These are phyloP conservation scores for Phoma herbarum DNA, from an alignment of 2,329 filamentous ascomycete species.

Conservation along the genomic window DNA sequence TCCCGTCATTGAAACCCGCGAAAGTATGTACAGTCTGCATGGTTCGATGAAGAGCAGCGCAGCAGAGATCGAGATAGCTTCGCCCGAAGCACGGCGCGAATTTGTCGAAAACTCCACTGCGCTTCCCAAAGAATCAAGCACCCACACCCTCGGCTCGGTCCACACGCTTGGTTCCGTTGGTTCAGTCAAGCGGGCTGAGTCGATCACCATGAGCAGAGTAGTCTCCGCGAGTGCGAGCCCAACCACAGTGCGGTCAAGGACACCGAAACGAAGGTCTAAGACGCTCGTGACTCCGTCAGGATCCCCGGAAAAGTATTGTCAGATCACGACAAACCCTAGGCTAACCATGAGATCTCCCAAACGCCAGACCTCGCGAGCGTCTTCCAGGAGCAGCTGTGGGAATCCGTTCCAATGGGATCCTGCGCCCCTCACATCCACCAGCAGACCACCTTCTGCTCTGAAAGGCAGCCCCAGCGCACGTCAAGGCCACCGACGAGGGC, in stretches of 20 bases:
- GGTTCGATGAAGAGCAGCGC: conserved; percentile 30
- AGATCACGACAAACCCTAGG: conserved; percentile 41
- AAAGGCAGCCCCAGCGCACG: conserved; percentile 57
- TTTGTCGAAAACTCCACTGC: conserved; percentile 7
- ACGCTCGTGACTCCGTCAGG: conserved; percentile 51
- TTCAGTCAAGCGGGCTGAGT: conserved; percentile 47
- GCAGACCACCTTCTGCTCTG: conserved; percentile 53
- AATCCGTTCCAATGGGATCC: conserved; percentile 59
- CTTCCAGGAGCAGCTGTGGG: conserved; percentile 55
- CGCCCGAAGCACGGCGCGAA: conserved; percentile 12
- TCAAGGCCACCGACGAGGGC: conserved; percentile 55
- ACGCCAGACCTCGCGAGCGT: conserved; percentile 53
- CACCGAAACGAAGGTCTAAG: conserved; percentile 47
- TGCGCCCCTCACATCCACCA: conserved; percentile 39
- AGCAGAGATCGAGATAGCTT: conserved; percentile 20
- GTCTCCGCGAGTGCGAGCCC: conserved; percentile 42
- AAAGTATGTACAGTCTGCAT: conserved; percentile 22
- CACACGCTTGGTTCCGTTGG: conserved; percentile 16
- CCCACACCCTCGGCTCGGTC: conserved; percentile 27
- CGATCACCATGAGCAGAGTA: conserved; percentile 46
- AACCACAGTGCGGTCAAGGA: conserved; percentile 35
- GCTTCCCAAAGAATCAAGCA: conserved; percentile 24
- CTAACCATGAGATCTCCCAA: conserved; percentile 45
- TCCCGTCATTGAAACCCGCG: conserved; percentile 33
- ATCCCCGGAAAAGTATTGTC: conserved; percentile 48